Conservation (phyloP, 2,329 filamentous ascomycete species). For the Triangularia setosa region DNA sequence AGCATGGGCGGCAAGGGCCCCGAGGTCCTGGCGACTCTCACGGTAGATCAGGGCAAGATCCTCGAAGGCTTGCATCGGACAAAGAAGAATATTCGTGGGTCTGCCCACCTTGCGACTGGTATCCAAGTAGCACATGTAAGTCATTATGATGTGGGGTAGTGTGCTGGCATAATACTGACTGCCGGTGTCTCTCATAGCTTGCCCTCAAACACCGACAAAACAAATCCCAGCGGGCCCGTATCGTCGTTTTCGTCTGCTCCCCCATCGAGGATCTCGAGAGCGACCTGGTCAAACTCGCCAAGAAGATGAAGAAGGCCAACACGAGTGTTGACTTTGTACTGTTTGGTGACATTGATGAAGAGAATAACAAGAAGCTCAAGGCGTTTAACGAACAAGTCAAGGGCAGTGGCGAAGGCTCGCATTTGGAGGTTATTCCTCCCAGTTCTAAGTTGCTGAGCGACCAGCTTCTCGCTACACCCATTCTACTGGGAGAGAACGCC, state of each 20-base stretch:
- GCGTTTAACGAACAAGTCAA: constrained; percentile 94
- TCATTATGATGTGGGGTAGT: constrained; percentile 10
- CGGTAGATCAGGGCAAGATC: constrained; percentile 93
- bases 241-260: constrained; percentile 95
- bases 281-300: constrained; percentile 80
- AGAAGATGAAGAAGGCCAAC: constrained; percentile 98
- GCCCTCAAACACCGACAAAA: constrained; percentile 98
- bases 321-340: constrained; percentile 91
- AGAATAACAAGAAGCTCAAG: constrained; percentile 84
- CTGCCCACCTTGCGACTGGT: constrained; percentile 82
- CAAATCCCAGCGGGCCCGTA: constrained; percentile 92
- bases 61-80: constrained; percentile 88
- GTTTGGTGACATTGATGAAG: constrained; percentile 90
- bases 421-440: constrained; percentile 85
- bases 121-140: constrained; percentile 93
- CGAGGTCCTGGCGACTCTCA: constrained; percentile 93
- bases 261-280: constrained; percentile 87
- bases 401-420: constrained; percentile 75
- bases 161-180: not conserved
- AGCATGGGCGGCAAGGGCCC: constrained; percentile 98
- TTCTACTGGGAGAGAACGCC: constrained; percentile 77
- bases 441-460: constrained; percentile 91
- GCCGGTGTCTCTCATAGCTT: constrained; percentile 52
- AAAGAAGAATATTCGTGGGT: constrained; percentile 84
- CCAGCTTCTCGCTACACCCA: constrained; percentile 82